These are phyloP conservation scores for Rhodotorula sp. DNA, from an alignment of 1,284 basidiomycete genomes.

Conservation along the genomic window DNA sequence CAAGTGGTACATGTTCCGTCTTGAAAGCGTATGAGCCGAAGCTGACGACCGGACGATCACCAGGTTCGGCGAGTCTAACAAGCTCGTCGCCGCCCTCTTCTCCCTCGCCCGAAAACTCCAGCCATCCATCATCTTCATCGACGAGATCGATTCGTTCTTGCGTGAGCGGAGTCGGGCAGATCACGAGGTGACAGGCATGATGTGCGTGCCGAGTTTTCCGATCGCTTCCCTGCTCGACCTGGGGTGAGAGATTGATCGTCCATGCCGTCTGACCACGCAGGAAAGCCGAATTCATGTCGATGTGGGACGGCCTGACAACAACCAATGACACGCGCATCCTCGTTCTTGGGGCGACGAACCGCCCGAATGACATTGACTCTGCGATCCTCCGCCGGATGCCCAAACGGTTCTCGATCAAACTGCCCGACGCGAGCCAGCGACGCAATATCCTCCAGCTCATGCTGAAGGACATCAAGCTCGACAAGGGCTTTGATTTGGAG, in stretches of 20 bases:
- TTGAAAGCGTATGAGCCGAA: slow-evolving; percentile 54
- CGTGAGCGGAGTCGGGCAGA: slow-evolving; percentile 80
- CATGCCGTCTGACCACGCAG: not conserved
- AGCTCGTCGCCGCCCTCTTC: slow-evolving; percentile 85
- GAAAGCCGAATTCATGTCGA: slow-evolving; percentile 99
- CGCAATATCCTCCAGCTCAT: slow-evolving; percentile 85
- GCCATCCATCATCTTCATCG: slow-evolving; percentile 75
- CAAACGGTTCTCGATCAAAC: slow-evolving; percentile 85
- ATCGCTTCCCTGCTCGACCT: too few relatives aligned
- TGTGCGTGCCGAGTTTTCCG: slow-evolving; percentile 50
- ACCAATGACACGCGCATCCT: slow-evolving; percentile 70
- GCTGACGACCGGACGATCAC: slow-evolving; percentile 56
- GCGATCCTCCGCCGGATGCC: slow-evolving; percentile 89
- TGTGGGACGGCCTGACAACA: slow-evolving; percentile 96
- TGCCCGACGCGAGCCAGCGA: slow-evolving; percentile 79
- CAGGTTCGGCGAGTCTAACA: slow-evolving; percentile 90
- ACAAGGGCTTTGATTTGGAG: slow-evolving; percentile 63
- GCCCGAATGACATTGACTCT: slow-evolving; percentile 91
- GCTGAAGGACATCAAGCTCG: slow-evolving; percentile 72
- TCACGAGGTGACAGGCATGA: slow-evolving; percentile 98
- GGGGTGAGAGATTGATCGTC: not conserved
- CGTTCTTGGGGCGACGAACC: slow-evolving; percentile 93
- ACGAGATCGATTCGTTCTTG: slow-evolving; percentile 84
- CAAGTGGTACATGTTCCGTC: slow-evolving; percentile 43
- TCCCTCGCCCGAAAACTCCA: slow-evolving; percentile 71